Conservation (phyloP, 2,329 filamentous ascomycete species). For the Diaporthe citriasiana region DNA sequence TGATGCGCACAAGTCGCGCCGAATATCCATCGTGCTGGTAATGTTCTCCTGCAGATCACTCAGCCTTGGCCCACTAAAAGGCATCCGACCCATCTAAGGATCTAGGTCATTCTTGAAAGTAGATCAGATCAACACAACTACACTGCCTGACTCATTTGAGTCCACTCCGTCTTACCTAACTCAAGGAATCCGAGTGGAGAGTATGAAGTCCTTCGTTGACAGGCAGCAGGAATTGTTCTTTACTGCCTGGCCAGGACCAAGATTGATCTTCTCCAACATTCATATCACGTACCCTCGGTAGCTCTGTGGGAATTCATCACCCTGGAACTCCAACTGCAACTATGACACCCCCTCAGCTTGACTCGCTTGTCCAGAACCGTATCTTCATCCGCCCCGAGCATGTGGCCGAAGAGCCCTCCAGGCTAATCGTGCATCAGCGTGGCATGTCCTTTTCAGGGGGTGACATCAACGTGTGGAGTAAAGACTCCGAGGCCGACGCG, state of each 20-base stretch:
- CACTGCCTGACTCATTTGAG: not conserved
- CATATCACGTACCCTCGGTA: not conserved
- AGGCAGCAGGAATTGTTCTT: not conserved
- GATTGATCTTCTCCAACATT: not conserved
- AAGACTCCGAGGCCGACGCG: not conserved
- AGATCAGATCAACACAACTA: not conserved
- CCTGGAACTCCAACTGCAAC: not conserved
- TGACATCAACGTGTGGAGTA: slow-evolving; percentile 4
- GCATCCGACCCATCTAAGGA: not conserved
- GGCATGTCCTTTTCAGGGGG: slow-evolving; percentile 6
- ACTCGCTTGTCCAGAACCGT: not conserved
- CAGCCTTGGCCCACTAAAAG: slow-evolving; percentile 11
- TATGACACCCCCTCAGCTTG: not conserved
- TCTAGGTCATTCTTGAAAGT: not conserved
- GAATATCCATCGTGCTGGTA: not conserved
- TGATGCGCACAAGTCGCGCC: no score
- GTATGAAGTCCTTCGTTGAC: not conserved
- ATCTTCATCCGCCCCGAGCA: not conserved
- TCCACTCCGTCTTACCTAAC: not conserved
- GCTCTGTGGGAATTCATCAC: not conserved
- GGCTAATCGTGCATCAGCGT: not conserved
- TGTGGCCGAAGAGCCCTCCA: not conserved
- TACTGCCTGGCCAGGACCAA: not conserved
- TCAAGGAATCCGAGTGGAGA: not conserved
- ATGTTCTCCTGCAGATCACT: slow-evolving; percentile 8